phyloP scores from a whole-genome alignment of 139 green algal genomes.

The Helicosporidium sp. region DNA sequence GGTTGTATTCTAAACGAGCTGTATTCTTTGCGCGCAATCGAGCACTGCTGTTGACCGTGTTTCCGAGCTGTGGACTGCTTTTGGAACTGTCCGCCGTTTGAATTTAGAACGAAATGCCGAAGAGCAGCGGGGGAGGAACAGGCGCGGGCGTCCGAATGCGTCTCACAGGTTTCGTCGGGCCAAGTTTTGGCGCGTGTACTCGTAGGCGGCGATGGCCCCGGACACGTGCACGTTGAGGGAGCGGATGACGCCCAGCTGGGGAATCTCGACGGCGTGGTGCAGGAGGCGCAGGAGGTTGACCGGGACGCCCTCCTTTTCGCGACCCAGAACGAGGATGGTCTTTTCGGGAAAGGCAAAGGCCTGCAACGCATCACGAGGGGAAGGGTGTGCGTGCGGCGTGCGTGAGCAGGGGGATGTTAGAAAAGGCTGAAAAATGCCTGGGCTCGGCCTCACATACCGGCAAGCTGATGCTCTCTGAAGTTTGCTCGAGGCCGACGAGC shows the following conservation, averaged over 20 bases:
- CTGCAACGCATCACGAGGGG: conserved; percentile 11
- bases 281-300: conserved; percentile 37
- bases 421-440: too few relatives aligned
- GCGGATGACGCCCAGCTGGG: conserved; percentile 64
- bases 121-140: too few relatives aligned
- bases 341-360: conserved; percentile 30
- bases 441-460: too few relatives aligned
- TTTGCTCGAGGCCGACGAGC: conserved; percentile 79
- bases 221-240: conserved; percentile 85
- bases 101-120: not conserved
- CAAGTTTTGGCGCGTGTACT: conserved; percentile 51
- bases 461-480: conserved; percentile 29
- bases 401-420: too few relatives aligned
- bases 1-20: too few relatives aligned
- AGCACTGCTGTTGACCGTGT: not conserved
- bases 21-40: too few relatives aligned
- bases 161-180: too few relatives aligned
- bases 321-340: conserved; percentile 62
- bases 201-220: conserved; percentile 62
- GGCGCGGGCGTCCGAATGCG: too few relatives aligned
- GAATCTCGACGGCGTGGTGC: conserved; percentile 76
- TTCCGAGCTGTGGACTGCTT: not conserved
- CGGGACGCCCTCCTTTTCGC: conserved; percentile 67
- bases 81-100: not conserved
- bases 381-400: not conserved